These are phyloP conservation scores for Xanthoceras sorbifolium DNA, from an alignment of 345 rosid genomes.

Conservation along the genomic window DNA sequence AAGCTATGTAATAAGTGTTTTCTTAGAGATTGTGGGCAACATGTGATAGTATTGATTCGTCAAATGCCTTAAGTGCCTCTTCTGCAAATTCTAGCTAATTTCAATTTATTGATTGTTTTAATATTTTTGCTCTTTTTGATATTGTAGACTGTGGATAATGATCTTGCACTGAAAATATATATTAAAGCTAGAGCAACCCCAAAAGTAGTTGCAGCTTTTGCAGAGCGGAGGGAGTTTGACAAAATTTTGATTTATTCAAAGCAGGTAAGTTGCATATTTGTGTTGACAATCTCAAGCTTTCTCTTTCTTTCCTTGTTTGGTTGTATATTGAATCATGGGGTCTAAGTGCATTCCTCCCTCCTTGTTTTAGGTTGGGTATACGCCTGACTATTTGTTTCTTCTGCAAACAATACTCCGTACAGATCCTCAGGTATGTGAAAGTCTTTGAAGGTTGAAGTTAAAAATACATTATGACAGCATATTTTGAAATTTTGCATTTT, in stretches of 20 bases:
- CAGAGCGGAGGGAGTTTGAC: conserved; percentile 96
- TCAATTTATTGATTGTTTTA: conserved; percentile 4
- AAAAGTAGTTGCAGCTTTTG: conserved; percentile 99
- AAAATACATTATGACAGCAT: background rate
- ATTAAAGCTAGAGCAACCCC: conserved; percentile 97
- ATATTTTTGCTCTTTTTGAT: conserved; percentile 22
- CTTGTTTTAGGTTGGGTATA: conserved; percentile 79
- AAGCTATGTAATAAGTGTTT: background rate
- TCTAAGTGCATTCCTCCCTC: conserved; percentile 18
- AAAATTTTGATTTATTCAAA: conserved; percentile 89
- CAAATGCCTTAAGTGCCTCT: background rate
- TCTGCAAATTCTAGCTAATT: conserved; percentile 7
- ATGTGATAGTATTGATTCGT: background rate
- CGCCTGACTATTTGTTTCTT: conserved; percentile 97
- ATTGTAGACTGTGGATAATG: conserved; percentile 95
- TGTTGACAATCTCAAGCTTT: background rate
- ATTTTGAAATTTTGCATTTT: background rate
- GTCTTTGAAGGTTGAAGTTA: conserved; percentile 19
- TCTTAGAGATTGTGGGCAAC: background rate
- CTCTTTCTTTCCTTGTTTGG: conserved; percentile 1
- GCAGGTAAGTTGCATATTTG: conserved; percentile 54
- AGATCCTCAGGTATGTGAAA: conserved; percentile 85
- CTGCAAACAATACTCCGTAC: conserved; percentile 97
- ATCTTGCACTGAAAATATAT: conserved; percentile 92
- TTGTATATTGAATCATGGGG: conserved; percentile 10